Evolutionary conservation across 805 yeast genomes (phyloP).

Genomic region (Starmerella floris): DNA sequence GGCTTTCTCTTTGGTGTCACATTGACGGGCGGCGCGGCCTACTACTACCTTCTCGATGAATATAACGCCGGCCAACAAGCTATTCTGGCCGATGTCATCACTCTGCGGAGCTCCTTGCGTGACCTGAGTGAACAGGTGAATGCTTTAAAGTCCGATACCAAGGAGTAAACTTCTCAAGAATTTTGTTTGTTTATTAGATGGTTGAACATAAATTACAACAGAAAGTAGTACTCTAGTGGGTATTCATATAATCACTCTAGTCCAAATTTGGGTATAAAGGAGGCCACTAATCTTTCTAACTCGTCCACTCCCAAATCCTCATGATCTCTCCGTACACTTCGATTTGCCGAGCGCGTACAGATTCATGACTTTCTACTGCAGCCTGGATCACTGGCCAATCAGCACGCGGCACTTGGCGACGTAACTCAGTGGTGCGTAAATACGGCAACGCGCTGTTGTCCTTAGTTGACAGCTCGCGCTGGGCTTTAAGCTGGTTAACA

Average conservation of each 20-base stretch:
- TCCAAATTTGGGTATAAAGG: too few species aligned
- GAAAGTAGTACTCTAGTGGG: too few species aligned
- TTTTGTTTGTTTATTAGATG: too few species aligned
- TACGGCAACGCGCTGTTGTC: slow-evolving; percentile 15
- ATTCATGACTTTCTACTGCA: slow-evolving; percentile 51
- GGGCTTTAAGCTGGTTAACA: slow-evolving; percentile 9
- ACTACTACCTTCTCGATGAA: slow-evolving; percentile 65
- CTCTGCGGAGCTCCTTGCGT: slow-evolving; percentile 54
- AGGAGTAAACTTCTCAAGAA: slow-evolving; percentile 4
- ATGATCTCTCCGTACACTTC: slow-evolving; percentile 81
- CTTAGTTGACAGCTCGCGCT: slow-evolving; percentile 15
- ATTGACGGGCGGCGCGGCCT: slow-evolving; percentile 59
- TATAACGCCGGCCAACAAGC: slow-evolving; percentile 61
- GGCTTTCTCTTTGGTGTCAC: slow-evolving; percentile 73
- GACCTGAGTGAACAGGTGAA: slow-evolving; percentile 57
- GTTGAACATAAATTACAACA: too few species aligned
- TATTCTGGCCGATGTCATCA: slow-evolving; percentile 59
- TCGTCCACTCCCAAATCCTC: slow-evolving; percentile 80
- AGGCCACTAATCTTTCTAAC: too few species aligned
- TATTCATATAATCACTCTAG: too few species aligned
- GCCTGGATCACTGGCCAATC: slow-evolving; percentile 49
- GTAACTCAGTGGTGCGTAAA: slow-evolving; percentile 13
- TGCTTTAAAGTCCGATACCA: slow-evolving; percentile 35
- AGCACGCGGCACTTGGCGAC: slow-evolving; percentile 6
- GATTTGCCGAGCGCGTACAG: slow-evolving; percentile 45